phyloP scores from a whole-genome alignment of 1,139 yeast genomes.

The Suzukiozyma palmioleophila region DNA sequence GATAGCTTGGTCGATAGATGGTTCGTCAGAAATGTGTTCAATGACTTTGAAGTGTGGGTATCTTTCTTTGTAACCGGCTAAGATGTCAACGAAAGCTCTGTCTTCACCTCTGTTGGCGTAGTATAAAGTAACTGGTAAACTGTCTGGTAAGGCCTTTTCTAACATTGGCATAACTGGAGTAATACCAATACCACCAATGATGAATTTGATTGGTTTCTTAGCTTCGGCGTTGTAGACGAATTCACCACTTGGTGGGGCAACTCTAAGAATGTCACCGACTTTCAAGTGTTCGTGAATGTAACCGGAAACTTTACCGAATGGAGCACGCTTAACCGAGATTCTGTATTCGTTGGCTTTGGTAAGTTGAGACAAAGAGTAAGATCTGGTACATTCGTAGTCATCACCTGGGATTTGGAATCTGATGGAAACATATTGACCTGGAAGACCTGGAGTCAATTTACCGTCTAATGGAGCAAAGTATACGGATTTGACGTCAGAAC shows the following conservation, averaged over 20 bases:
- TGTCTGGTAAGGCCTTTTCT: slow-evolving; percentile 29
- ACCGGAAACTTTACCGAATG: slow-evolving; percentile 51
- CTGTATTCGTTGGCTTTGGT: slow-evolving; percentile 37
- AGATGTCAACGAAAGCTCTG: slow-evolving; percentile 26
- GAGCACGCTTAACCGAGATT: slow-evolving; percentile 46
- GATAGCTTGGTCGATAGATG: slow-evolving; percentile 6
- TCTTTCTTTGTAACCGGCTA: slow-evolving; percentile 14
- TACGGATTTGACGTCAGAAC: slow-evolving; percentile 47
- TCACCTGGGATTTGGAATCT: slow-evolving; percentile 32
- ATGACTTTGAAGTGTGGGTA: slow-evolving; percentile 16
- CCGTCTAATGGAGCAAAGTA: slow-evolving; percentile 49
- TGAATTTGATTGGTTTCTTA: slow-evolving; percentile 34
- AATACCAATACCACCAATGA: slow-evolving; percentile 66
- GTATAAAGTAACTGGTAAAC: slow-evolving; percentile 23
- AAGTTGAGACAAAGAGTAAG: slow-evolving; percentile 46
- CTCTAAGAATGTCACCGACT: slow-evolving; percentile 46
- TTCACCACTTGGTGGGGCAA: slow-evolving; percentile 61
- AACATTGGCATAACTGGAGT: slow-evolving; percentile 58
- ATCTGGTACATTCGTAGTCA: slow-evolving; percentile 40
- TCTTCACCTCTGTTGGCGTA: slow-evolving; percentile 24
- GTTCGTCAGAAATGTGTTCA: slow-evolving; percentile 18
- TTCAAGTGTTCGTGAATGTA: slow-evolving; percentile 46
- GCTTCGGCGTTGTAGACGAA: slow-evolving; percentile 30
- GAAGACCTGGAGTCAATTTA: slow-evolving; percentile 29
- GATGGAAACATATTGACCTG: slow-evolving; percentile 63